Base-by-base conservation (phyloP, 2,329 filamentous ascomycete species). In the Penicillium sp. region DNA sequence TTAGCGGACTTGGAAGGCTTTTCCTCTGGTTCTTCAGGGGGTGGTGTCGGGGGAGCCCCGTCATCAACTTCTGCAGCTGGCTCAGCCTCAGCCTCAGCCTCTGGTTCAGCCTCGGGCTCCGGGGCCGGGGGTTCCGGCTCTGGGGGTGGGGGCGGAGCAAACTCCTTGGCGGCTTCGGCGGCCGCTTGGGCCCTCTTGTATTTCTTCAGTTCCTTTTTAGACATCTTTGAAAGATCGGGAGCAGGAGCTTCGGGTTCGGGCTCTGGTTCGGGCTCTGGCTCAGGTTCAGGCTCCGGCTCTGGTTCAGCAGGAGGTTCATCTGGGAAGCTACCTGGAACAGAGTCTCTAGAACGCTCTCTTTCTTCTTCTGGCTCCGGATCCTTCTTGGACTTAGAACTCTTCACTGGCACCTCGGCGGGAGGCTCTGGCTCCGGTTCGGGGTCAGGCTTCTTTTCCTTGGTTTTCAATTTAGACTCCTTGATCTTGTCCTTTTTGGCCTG, bases 301-400 rank as follows among this genome's bases (percentile, higher is more conserved):
- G 64, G 61, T n/a, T 60, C 57, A 8, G 63, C 60, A 24, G 60
- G 55, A n/a, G 56, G 33, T 64, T 72, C 65, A 56, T 77, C 75
- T 24, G 85, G 85, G 68, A 87, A 87, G 59, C 82, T 82, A 54
- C 85, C 85, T 43, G 85, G 84, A 6, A 85, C 74, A 29, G 72
- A 70, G 52, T 78, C 76, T 51, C 71, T 74, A 11, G 70, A 71
- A 22, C 65, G 73, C 73, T 67, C 76, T 37, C 65, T 67, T 56
- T 68, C 71, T 68, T 68, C 70, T 57, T 65, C 62, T 31, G 68
- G 65, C 44, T 72, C 63, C 19, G 4, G 19, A 13, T 42, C 8
- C n/a, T 22, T 72, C 55, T 62, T 60, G 49, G 72, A 71, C 58
- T 71, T 76, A 54, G 71, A 74, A 49, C 74, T 74, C 44, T 58